Evolutionary conservation across 2,329 filamentous ascomycete species (phyloP).

Genomic region (Penicillium sp.): DNA sequence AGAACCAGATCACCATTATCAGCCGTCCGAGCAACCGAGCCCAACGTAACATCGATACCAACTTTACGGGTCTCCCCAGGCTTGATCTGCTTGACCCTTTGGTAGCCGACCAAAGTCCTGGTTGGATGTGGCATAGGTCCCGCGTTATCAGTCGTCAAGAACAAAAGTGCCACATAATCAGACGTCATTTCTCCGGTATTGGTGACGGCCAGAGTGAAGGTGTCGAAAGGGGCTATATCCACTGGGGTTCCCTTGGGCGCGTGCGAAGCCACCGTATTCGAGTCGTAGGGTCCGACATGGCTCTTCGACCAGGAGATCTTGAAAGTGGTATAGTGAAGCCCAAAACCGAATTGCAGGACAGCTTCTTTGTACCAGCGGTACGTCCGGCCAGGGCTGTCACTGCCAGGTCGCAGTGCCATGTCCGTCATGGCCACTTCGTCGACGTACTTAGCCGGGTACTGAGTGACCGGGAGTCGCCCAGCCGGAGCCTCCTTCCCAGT

Average conservation of each 20-base stretch:
- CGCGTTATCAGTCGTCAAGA: slow-evolving; percentile 25
- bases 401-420: slow-evolving; percentile 31
- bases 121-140: slow-evolving; percentile 34
- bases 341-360: slow-evolving; percentile 37
- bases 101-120: slow-evolving; percentile 32
- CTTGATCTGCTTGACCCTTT: slow-evolving; percentile 18
- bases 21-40: background rate
- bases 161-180: slow-evolving; percentile 28
- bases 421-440: slow-evolving; percentile 35
- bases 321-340: slow-evolving; percentile 40
- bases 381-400: slow-evolving; percentile 31
- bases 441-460: slow-evolving; percentile 40
- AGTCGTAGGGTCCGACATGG: background rate
- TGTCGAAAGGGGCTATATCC: background rate
- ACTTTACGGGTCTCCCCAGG: slow-evolving; percentile 18
- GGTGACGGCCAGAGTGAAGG: background rate
- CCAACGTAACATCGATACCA: slow-evolving; percentile 19
- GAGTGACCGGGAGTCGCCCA: slow-evolving; percentile 34
- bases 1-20: background rate
- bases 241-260: background rate
- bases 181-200: background rate
- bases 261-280: background rate
- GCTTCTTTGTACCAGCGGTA: slow-evolving; percentile 38
- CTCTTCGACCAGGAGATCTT: background rate
- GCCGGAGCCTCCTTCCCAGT: slow-evolving; percentile 33